Percentiles rank a stretch among this genome's conserved stretches.
phyloP scores from a whole-genome alignment of 192 early-diverging fungal species.

The Coemansia sp. region DNA sequence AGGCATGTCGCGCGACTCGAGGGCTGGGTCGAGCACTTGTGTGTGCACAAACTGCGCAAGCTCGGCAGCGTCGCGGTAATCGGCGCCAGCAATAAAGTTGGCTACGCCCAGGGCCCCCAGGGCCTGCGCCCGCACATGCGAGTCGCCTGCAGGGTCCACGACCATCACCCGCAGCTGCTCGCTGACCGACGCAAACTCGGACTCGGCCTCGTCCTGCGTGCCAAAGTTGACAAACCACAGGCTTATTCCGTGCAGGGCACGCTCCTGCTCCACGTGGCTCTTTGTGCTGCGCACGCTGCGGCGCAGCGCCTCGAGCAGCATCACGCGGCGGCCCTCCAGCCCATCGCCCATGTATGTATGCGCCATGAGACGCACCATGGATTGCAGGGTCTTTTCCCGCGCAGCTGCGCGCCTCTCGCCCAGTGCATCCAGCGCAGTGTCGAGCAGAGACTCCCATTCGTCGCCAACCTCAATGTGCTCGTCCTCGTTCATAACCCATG shows the following conservation, averaged over 20 bases:
- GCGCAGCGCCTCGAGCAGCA: slow-evolving; percentile 57
- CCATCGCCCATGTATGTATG: slow-evolving; percentile 56
- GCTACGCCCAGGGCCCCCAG: slow-evolving; percentile 29
- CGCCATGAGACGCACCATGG: slow-evolving; percentile 50
- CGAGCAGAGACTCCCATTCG: slow-evolving; percentile 27
- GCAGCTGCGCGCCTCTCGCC: slow-evolving; percentile 40
- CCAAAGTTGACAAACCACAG: slow-evolving; percentile 52
- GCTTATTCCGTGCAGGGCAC: slow-evolving; percentile 25
- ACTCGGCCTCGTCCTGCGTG: slow-evolving; percentile 9
- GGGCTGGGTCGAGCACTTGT: slow-evolving; percentile 7
- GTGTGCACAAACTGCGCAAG: slow-evolving; percentile 12
- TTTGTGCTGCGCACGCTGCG: slow-evolving; percentile 45
- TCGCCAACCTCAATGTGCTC: slow-evolving; percentile 10
- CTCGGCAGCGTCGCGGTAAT: slow-evolving; percentile 32
- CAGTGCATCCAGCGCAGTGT: slow-evolving; percentile 28
- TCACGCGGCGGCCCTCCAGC: slow-evolving; percentile 53
- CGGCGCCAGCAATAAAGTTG: slow-evolving; percentile 38
- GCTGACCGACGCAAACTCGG: slow-evolving; percentile 15
- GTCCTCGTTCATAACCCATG: slow-evolving; percentile 10
- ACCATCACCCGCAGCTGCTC: slow-evolving; percentile 15
- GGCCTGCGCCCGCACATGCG: slow-evolving; percentile 17
- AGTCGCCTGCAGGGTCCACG: slow-evolving; percentile 3
- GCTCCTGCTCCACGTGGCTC: slow-evolving; percentile 21
- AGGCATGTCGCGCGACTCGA: not conserved
- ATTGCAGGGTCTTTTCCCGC: slow-evolving; percentile 57